These are phyloP conservation scores for Cercospora brassicicola DNA, from an alignment of 2,329 filamentous ascomycete genomes.

Conservation along the genomic window DNA sequence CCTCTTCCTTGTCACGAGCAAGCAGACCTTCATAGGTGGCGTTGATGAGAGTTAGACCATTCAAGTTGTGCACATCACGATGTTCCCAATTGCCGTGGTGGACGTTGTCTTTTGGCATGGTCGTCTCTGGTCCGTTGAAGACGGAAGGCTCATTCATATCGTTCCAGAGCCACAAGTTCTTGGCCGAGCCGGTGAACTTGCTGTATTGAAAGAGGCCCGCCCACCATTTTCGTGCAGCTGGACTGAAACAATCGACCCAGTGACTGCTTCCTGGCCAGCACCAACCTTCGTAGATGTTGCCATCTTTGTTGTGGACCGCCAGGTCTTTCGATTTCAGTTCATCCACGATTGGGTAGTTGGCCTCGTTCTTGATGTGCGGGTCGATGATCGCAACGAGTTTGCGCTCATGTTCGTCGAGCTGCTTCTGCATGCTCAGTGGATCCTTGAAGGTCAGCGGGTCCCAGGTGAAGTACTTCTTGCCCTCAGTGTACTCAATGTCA, in stretches of 20 bases:
- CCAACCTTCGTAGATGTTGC: constrained; percentile 89
- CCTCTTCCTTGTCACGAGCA: constrained; percentile 80
- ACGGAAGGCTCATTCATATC: constrained; percentile 99
- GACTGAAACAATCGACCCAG: constrained; percentile 96
- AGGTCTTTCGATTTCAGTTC: constrained; percentile 82
- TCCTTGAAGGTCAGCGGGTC: constrained; percentile 85
- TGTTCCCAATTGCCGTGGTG: constrained; percentile 94
- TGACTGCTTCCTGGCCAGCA: constrained; percentile 97
- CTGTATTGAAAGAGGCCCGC: constrained; percentile 82
- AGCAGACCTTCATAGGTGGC: constrained; percentile 84
- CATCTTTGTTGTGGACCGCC: constrained; percentile 86
- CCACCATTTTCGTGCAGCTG: constrained; percentile 91
- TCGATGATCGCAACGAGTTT: constrained; percentile 95
- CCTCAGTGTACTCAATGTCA: constrained; percentile 95
- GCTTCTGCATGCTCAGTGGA: constrained; percentile 82
- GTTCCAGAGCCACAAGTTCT: constrained; percentile 96
- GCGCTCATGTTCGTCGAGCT: constrained; percentile 78
- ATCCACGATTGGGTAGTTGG: constrained; percentile 71
- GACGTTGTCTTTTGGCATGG: constrained; percentile 98
- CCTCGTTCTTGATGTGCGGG: constrained; percentile 93
- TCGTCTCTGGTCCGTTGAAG: constrained; percentile 96
- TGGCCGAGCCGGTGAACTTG: constrained; percentile 78
- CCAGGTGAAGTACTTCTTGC: constrained; percentile 98
- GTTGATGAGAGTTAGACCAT: constrained; percentile 93
- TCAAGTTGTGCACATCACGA: constrained; percentile 91